phyloP scores from a whole-genome alignment of 495 filamentous ascomycete species.

The Aspergillus olivimuriae region DNA sequence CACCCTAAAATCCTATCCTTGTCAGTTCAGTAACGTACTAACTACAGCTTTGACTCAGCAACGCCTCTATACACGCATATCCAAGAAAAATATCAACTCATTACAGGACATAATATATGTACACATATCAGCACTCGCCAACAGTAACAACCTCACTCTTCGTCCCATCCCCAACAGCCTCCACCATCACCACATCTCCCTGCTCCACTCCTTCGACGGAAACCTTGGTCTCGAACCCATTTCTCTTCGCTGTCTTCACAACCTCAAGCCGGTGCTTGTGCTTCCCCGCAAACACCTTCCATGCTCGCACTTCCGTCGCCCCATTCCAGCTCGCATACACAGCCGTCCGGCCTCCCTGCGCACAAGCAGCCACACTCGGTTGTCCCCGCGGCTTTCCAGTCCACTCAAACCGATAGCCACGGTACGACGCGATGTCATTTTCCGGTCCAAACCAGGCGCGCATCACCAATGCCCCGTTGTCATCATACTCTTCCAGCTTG shows the following conservation, averaged over 20 bases:
- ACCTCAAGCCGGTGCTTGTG: neutral
- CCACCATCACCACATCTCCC: too few relatives aligned
- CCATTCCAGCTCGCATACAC: constrained; percentile 33
- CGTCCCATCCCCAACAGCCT: too few relatives aligned
- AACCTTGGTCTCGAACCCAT: neutral
- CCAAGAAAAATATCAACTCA: too few relatives aligned
- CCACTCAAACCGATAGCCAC: constrained; percentile 18
- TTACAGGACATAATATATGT: too few relatives aligned
- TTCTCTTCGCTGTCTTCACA: neutral
- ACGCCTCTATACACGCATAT: too few relatives aligned
- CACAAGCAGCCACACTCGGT: constrained; percentile 16
- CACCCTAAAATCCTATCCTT: too few relatives aligned
- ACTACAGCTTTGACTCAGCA: too few relatives aligned
- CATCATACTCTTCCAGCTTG: constrained; percentile 39
- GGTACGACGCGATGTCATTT: constrained; percentile 18
- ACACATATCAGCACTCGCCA: too few relatives aligned
- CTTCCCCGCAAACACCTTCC: constrained; percentile 8
- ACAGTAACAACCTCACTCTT: too few relatives aligned
- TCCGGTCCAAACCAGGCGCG: constrained; percentile 17
- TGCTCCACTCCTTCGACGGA: neutral
- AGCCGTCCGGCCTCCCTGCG: neutral
- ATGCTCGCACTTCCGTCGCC: constrained; percentile 21
- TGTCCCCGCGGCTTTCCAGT: constrained; percentile 12
- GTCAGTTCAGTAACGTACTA: too few relatives aligned
- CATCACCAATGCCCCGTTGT: constrained; percentile 16